Evolutionary conservation across 495 filamentous ascomycete species (phyloP), one percentile per base, ranked within the genome.

Genomic region (Hypoxylon cercidicola): DNA sequence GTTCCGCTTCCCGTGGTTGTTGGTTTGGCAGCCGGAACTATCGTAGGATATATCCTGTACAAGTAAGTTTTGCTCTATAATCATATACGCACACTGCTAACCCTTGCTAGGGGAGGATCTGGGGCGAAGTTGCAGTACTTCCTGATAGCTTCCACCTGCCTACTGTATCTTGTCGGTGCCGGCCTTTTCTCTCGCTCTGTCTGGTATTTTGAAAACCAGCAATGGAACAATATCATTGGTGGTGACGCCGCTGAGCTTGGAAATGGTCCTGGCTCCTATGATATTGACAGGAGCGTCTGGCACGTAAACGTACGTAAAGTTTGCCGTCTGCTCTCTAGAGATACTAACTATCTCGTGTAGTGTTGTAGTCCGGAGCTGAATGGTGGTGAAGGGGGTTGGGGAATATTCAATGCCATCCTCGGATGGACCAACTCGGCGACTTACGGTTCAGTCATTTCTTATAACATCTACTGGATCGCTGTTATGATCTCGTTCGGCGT

Each of bases 391-490:
- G 92, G 92, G n/a, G 92, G 92, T 20, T 97, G 93, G 93, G 93
- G 92, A 43, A 85, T 97, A 70, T 96, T 97, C 81, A 96, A 94
- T 62, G 87, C 90, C 15, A 76, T 88, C 48, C 73, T 92, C 8
- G 93, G 93, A 19, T 97, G 93, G 93, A 85, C 87, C 57, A 97
- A 97, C 75, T 90, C 90, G 0, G 93, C 92, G 0, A 94, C 92
- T 0, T 92, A 94, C 55, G 91, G 87, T 46, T 89, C 87, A 0
- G 89, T 95, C 37, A 87, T 97, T 59, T 86, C 89, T 3, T 97
- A 97, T 78, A 96, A 97, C 69, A 21, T 96, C 4, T 97, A 96
- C 79, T 97, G 85, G 90, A 76, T 96, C 23, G 75, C 75, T 11
- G 81, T 93, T 40, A 90, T 91, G 45, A 44, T 81, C 20, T 79